phyloP scores from a whole-genome alignment of 139 green algal species.

The Raphidocelis subcapitata region DNA sequence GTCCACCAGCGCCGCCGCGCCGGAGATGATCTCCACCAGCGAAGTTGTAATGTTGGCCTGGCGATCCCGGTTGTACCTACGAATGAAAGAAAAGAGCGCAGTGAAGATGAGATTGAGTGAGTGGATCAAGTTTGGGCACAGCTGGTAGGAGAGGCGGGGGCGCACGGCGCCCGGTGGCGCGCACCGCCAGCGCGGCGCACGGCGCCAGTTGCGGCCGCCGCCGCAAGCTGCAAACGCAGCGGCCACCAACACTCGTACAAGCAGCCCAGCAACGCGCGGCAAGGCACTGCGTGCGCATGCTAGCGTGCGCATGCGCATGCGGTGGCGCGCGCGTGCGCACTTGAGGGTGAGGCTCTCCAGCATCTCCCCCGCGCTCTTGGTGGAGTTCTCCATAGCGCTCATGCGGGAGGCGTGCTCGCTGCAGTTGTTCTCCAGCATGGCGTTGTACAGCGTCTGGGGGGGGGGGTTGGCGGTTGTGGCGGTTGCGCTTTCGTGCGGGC shows the following conservation, averaged over 20 bases:
- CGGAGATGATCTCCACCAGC: slow-evolving; percentile 98
- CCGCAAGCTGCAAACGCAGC: too few species aligned
- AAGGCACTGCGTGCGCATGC: too few species aligned
- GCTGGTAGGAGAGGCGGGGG: too few species aligned
- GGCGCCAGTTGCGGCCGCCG: too few species aligned
- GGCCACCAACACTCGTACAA: too few species aligned
- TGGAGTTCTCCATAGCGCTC: slow-evolving; percentile 98
- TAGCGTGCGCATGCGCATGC: too few species aligned
- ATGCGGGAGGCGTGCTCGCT: slow-evolving; percentile 95
- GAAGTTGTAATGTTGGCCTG: slow-evolving; percentile 91
- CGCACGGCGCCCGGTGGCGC: too few species aligned
- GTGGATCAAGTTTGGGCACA: too few species aligned
- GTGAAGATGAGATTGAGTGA: background rate
- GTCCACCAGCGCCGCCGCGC: slow-evolving; percentile 69
- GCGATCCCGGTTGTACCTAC: slow-evolving; percentile 29
- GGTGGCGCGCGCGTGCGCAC: slow-evolving; percentile 17
- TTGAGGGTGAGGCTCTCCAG: slow-evolving; percentile 93
- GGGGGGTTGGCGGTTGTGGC: too few species aligned
- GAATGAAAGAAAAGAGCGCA: background rate
- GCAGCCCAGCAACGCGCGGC: too few species aligned
- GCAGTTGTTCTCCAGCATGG: slow-evolving; percentile 96
- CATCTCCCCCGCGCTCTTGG: slow-evolving; percentile 96
- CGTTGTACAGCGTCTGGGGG: slow-evolving; percentile 90
- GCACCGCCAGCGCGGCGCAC: too few species aligned
- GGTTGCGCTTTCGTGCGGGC: too few species aligned